Conservation (phyloP, 1,284 basidiomycete species). For the Coniferiporia weirii region DNA sequence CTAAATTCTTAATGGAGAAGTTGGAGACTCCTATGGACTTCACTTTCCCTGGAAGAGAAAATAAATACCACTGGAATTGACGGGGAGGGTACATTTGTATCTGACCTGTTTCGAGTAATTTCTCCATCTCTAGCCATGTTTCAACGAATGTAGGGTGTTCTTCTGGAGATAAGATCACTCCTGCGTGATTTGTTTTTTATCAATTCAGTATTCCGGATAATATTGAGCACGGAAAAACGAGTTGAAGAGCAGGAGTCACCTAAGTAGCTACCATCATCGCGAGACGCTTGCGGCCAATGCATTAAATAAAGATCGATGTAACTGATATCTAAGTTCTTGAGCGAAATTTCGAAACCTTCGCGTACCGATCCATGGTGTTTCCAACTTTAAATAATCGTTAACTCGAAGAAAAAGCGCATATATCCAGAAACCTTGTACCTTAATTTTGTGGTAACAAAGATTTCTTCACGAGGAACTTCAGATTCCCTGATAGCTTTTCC, state of each 20-base stretch:
- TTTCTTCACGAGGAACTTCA: constrained; percentile 39
- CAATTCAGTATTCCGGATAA: constrained; percentile 13
- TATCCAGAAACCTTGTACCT: constrained; percentile 23
- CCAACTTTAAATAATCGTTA: constrained; percentile 22
- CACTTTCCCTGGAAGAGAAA: constrained; percentile 29
- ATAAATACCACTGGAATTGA: too few species aligned
- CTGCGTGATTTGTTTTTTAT: constrained; percentile 11
- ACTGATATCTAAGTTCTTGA: constrained; percentile 50
- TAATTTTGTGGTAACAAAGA: constrained; percentile 48
- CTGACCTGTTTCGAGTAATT: constrained; percentile 39
- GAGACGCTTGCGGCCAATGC: constrained; percentile 48
- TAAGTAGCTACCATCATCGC: constrained; percentile 12
- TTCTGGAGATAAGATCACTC: constrained; percentile 31
- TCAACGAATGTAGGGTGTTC: constrained; percentile 38
- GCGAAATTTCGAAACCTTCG: constrained; percentile 48
- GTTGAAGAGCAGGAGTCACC: background rate
- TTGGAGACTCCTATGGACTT: constrained; percentile 65
- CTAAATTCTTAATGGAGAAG: constrained; percentile 53
- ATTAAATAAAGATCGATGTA: constrained; percentile 73
- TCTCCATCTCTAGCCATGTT: constrained; percentile 61
- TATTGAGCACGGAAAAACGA: background rate
- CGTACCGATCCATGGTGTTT: constrained; percentile 41
- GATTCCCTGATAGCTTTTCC: constrained; percentile 45
- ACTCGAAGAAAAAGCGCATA: background rate
- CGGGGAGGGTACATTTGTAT: too few species aligned